Evolutionary conservation across 305 asterid species (phyloP).

Genomic region (Fraxinus greggii): DNA sequence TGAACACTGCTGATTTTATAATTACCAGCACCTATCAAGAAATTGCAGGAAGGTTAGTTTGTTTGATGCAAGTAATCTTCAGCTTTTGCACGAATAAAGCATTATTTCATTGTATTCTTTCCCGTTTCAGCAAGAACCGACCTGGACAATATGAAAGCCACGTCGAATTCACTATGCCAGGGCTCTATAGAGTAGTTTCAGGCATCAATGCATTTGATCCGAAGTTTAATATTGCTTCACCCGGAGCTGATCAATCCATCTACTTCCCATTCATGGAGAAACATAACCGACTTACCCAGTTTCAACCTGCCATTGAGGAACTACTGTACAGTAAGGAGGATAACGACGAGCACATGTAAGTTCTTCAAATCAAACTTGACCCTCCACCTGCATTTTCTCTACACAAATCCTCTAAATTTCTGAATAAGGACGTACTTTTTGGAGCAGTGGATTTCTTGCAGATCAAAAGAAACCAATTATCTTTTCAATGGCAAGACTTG

Average conservation of each 20-base stretch:
- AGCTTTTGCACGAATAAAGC: not conserved
- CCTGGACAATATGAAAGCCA: slow-evolving; percentile 81
- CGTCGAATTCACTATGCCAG: slow-evolving; percentile 67
- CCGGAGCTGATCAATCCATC: slow-evolving; percentile 75
- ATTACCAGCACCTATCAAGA: slow-evolving; percentile 79
- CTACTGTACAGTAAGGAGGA: slow-evolving; percentile 52
- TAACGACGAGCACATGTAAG: slow-evolving; percentile 68
- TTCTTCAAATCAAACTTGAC: slow-evolving; percentile 1
- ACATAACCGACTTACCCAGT: slow-evolving; percentile 42
- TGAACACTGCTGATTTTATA: slow-evolving; percentile 71
- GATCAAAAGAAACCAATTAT: slow-evolving; percentile 65
- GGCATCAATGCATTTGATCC: slow-evolving; percentile 71
- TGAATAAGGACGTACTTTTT: slow-evolving; percentile 13
- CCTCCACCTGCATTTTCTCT: not conserved
- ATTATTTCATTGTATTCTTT: not conserved
- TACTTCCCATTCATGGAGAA: slow-evolving; percentile 60
- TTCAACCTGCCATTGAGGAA: slow-evolving; percentile 53
- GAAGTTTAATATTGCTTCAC: slow-evolving; percentile 74
- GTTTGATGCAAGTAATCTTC: not conserved
- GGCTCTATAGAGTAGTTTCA: slow-evolving; percentile 61
- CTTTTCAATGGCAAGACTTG: slow-evolving; percentile 79
- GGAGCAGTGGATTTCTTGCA: slow-evolving; percentile 58
- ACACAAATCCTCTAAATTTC: not conserved
- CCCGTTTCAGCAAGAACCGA: slow-evolving; percentile 50
- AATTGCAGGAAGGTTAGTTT: slow-evolving; percentile 68